Evolutionary conservation across 768 basidiomycete species (phyloP), one percentile per base, ranked within the genome.

Genomic region (Hypsizygus marmoreus): DNA sequence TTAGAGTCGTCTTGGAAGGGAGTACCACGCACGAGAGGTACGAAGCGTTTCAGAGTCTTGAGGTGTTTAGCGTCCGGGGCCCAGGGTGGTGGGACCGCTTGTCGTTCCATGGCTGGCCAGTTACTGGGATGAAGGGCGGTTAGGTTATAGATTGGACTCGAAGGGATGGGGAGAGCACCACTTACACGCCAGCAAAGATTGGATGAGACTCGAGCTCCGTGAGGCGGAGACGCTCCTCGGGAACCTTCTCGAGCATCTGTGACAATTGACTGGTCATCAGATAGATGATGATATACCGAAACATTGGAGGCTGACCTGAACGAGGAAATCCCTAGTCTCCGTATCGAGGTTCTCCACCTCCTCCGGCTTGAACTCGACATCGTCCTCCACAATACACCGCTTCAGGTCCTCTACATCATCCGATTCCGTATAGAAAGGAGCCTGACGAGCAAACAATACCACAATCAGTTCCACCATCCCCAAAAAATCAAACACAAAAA

Each of bases 81-180:
- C 51, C 51, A 52, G 2, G 51, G 51, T 11, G 51, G 37, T 7
- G 29, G 17, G 4, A 47, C 6, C 13, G 32, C 17, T 12, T 16
- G 35, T 17, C 38, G 26, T 19, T 47, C 46, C 36, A 61, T 48
- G 17, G 37, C 46, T n/a, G 44, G n/a, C 51, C 51, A 52, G 30
- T 52, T 42, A 6, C 56, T 43, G 34, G 48, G 29, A n/a, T n/a
- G n/a, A n/a, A n/a, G n/a, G 60, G 35, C 39, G 49, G 57, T 47
- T 43, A 28, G 17, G 33, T 9, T 13, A 41, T 26, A 47, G 26
- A 2, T 17, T 8, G n/a, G 23, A n/a, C 41, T 6, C 11, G 30
- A 25, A 22, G 14, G 32, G 19, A 40, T 6, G 24, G 19, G 13
- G 10, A 30, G 14, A 14, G 25, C 10, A 19, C 4, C 1, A 47